Percentiles rank a stretch among this genome's conserved stretches.
Evolutionary conservation across 2,329 filamentous ascomycete genomes (phyloP).

Genomic region (Sclerotinia trifoliorum): DNA sequence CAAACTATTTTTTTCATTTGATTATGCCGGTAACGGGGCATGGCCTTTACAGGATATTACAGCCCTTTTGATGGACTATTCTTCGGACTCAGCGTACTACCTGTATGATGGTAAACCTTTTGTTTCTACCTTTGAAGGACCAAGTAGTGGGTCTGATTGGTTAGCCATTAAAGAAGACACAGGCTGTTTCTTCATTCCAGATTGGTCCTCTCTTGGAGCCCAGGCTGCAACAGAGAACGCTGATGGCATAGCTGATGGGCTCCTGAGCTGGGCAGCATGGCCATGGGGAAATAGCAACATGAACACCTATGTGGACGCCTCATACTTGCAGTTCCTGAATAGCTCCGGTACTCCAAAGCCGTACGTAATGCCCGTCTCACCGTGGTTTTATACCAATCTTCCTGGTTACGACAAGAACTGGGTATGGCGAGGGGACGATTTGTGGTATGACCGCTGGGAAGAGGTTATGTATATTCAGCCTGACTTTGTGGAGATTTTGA

Average conservation of each 20-base stretch:
- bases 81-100: neutral
- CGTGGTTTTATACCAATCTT: slow-evolving; percentile 10
- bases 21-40: neutral
- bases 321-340: slow-evolving; percentile 8
- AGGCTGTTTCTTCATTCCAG: neutral
- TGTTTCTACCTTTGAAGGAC: slow-evolving; percentile 10
- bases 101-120: neutral
- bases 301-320: slow-evolving; percentile 3
- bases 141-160: neutral
- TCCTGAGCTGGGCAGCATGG: slow-evolving; percentile 12
- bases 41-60: neutral
- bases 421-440: slow-evolving; percentile 8
- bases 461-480: slow-evolving; percentile 2
- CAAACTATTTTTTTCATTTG: slow-evolving; percentile 2
- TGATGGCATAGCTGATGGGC: neutral
- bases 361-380: slow-evolving; percentile 3
- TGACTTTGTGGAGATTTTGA: slow-evolving; percentile 4
- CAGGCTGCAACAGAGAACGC: neutral
- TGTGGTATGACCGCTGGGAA: neutral
- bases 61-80: neutral
- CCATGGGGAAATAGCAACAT: slow-evolving; percentile 1
- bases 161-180: neutral
- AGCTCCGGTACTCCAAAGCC: neutral
- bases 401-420: slow-evolving; percentile 7
- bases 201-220: neutral